Base-by-base conservation (phyloP, 2,329 filamentous ascomycete genomes). In the Cryphonectria parasitica region DNA sequence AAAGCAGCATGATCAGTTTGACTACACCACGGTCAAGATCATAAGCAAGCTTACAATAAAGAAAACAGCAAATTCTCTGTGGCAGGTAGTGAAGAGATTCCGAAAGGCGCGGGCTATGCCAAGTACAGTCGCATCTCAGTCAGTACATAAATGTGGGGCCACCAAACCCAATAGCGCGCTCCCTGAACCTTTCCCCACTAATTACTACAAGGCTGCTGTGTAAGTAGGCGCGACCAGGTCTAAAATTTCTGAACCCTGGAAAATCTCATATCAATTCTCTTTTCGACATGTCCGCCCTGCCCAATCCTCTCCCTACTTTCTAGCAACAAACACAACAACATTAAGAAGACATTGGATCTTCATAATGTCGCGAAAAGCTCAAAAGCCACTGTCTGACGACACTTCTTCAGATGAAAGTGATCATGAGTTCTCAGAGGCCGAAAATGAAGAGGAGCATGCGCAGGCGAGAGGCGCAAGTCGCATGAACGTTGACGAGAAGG, bases 401-500 rank as follows among this genome's bases (percentile, higher is more conserved):
- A 73, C 75, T 19, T 76, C 75, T 22, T 78, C 78, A 58, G 75
- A 74, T 43, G 71, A 73, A 60, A 75, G 77, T 15, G 74, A 77
- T n/a, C 73, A 77, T n/a, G 72, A 73, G 11, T 71, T 68, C 31
- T 71, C 71, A 22, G 66, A 56, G 10, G 66, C 66, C 3, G 72
- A 66, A 41, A 52, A 60, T 54, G 71, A 49, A 49, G 45, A 74
- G 49, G 45, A 74, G 54, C 73, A 76, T 69, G 64, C 75, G 56
- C 72, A 67, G 31, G 76, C 74, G 63, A 74, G 77, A 3, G 74
- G 74, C 60, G 74, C 72, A 43, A 72, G 71, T 43, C 73, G 70
- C 67, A 74, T 77, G 74, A 75, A 78, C 69, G 74, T 81, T 67
- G 80, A 78, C 68, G 90, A 92, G 66, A 96, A 95, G 78, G 94